Percentiles rank a stretch among this genome's conserved stretches.
These are phyloP conservation scores for Nakataea oryzae DNA, from an alignment of 2,329 filamentous ascomycete genomes.

Conservation along the genomic window DNA sequence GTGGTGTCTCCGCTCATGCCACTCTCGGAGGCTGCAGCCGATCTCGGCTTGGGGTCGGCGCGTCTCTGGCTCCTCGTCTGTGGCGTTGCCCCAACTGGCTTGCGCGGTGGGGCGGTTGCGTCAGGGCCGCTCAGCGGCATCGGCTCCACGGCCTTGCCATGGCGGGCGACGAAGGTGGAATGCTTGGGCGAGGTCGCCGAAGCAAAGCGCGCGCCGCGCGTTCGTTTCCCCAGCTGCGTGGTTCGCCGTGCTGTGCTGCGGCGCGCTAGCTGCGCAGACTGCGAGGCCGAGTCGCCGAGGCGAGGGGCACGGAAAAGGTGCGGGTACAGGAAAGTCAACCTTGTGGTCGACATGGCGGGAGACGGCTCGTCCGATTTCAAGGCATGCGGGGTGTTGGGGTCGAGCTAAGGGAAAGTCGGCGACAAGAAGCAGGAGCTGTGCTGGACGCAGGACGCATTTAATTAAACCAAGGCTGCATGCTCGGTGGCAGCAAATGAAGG, in stretches of 20 bases:
- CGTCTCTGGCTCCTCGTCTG: not conserved
- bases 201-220: conserved; percentile 22
- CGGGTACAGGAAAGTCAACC: conserved; percentile 60
- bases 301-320: conserved; percentile 48
- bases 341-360: conserved; percentile 44
- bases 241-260: conserved; percentile 26
- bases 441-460: no score
- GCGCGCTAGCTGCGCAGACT: conserved; percentile 9
- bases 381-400: not conserved
- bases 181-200: conserved; percentile 25
- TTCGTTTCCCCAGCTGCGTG: conserved; percentile 18
- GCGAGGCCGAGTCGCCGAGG: conserved; percentile 25
- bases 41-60: not conserved
- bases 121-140: conserved; percentile 13
- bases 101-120: not conserved
- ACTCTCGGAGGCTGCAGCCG: not conserved
- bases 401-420: no score
- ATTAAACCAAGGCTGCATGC: no score
- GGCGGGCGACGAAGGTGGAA: conserved; percentile 39
- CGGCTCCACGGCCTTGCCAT: conserved; percentile 53
- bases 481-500: not conserved
- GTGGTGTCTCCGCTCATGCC: not conserved
- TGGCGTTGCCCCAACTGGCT: not conserved
- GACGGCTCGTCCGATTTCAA: not conserved
- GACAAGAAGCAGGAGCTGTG: no score